phyloP scores from a whole-genome alignment of 176 grass and related monocot species.

The Eragrostis nindensis region DNA sequence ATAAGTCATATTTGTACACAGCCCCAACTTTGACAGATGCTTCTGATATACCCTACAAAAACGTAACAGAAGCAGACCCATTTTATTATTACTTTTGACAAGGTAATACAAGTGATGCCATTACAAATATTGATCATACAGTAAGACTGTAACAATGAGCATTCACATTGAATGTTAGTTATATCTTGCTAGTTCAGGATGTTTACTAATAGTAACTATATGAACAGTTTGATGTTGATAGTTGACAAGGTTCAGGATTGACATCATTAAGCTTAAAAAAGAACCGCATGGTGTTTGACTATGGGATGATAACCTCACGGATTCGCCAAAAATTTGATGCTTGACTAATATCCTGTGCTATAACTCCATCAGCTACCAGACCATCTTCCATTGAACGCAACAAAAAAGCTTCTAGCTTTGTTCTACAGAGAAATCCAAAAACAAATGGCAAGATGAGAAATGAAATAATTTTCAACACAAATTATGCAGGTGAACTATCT shows the following conservation, averaged over 20 bases:
- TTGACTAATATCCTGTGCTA: slow-evolving; percentile 97
- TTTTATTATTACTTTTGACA: background rate
- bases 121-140: background rate
- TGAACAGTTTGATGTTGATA: background rate
- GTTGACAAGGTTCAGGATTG: slow-evolving; percentile 11
- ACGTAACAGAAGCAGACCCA: background rate
- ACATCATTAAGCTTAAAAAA: background rate
- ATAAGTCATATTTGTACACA: slow-evolving; percentile 96
- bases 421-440: slow-evolving; percentile 54
- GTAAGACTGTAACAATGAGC: slow-evolving; percentile 1
- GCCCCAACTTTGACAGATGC: slow-evolving; percentile 87
- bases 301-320: slow-evolving; percentile 67
- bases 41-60: slow-evolving; percentile 85
- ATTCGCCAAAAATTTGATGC: slow-evolving; percentile 92
- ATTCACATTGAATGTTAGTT: background rate
- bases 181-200: background rate
- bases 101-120: background rate
- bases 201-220: background rate
- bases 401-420: slow-evolving; percentile 96
- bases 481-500: background rate
- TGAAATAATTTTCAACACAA: background rate
- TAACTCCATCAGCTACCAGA: slow-evolving; percentile 78
- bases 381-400: slow-evolving; percentile 85
- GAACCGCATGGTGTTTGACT: background rate
- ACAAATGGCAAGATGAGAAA: slow-evolving; percentile 30